A percentile compares a stretch with the other conserved stretches of the same genome.
Conservation (phyloP, 1,139 yeast genomes). For the Yamadazyma pseudoaaseri region DNA sequence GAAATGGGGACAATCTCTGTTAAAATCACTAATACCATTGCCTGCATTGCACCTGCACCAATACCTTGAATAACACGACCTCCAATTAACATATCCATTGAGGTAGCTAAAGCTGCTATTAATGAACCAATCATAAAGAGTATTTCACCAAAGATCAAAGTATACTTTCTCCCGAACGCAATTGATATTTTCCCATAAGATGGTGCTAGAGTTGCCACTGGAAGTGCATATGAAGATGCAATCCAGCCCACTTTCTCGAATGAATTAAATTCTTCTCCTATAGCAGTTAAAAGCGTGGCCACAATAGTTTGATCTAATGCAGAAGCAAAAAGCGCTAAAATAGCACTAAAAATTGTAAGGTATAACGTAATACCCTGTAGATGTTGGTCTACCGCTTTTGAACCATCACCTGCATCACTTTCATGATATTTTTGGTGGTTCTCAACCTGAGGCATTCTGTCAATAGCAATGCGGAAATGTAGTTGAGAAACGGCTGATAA, state of each 20-base stretch:
- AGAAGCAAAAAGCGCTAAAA: slow-evolving; percentile 53
- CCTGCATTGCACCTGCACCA: slow-evolving; percentile 72
- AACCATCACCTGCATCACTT: slow-evolving; percentile 60
- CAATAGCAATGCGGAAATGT: too few relatives aligned
- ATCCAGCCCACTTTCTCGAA: slow-evolving; percentile 63
- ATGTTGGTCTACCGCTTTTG: slow-evolving; percentile 48
- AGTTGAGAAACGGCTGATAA: too few relatives aligned
- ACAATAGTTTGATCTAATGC: slow-evolving; percentile 73
- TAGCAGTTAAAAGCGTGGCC: slow-evolving; percentile 53
- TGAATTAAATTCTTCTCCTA: slow-evolving; percentile 52
- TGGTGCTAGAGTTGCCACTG: slow-evolving; percentile 57
- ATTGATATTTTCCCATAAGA: slow-evolving; percentile 63
- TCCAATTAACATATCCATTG: slow-evolving; percentile 62
- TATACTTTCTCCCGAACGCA: slow-evolving; percentile 58
- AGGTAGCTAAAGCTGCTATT: slow-evolving; percentile 53
- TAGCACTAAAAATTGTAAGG: slow-evolving; percentile 45
- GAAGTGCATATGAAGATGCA: slow-evolving; percentile 57
- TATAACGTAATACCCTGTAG: slow-evolving; percentile 41
- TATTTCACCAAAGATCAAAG: slow-evolving; percentile 48
- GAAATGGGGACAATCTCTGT: slow-evolving; percentile 62
- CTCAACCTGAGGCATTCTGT: too few relatives aligned
- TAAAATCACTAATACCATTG: slow-evolving; percentile 56
- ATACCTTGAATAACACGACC: slow-evolving; percentile 72
- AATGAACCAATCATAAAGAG: slow-evolving; percentile 65
- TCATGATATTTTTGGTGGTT: slow-evolving; percentile 31